These are phyloP conservation scores for Suillus hirtellus DNA, from an alignment of 768 basidiomycete species.

Conservation along the genomic window DNA sequence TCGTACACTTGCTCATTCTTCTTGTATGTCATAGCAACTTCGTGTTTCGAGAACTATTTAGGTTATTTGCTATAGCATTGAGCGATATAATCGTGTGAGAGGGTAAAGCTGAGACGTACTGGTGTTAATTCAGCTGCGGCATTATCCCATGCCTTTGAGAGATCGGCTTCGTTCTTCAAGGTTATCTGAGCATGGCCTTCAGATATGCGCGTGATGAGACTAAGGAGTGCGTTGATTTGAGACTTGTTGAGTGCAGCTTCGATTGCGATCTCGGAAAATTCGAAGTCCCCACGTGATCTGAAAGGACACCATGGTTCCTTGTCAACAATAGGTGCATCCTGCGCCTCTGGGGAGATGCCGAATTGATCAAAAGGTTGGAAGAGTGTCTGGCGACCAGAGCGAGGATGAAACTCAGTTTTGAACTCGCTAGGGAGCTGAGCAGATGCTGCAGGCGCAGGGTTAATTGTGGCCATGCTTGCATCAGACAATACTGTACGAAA, in stretches of 20 bases:
- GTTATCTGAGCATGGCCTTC: slow-evolving; percentile 23
- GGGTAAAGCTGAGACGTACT: slow-evolving; percentile 1
- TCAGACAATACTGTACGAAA: slow-evolving; percentile 1
- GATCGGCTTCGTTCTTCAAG: slow-evolving; percentile 12
- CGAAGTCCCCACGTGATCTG: slow-evolving; percentile 10
- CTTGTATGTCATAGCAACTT: slow-evolving; percentile 13
- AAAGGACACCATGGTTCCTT: slow-evolving; percentile 13
- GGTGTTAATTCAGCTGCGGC: slow-evolving; percentile 11
- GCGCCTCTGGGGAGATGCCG: not conserved
- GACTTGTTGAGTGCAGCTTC: slow-evolving; percentile 15
- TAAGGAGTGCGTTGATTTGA: slow-evolving; percentile 11
- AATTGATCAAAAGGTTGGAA: slow-evolving; percentile 22
- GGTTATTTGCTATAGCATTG: slow-evolving; percentile 1
- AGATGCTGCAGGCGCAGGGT: not conserved
- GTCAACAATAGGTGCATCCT: slow-evolving; percentile 11
- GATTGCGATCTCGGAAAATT: slow-evolving; percentile 17
- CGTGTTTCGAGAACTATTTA: slow-evolving; percentile 10
- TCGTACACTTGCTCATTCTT: slow-evolving; percentile 4
- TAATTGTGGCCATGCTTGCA: not conserved
- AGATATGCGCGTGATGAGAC: slow-evolving; percentile 9
- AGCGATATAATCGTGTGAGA: not conserved
- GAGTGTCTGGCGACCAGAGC: slow-evolving; percentile 13
- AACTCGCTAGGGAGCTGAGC: slow-evolving; percentile 11
- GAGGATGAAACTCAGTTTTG: slow-evolving; percentile 29
- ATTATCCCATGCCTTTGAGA: slow-evolving; percentile 8